Evolutionary conservation across 345 rosid genomes (phyloP), one percentile per base, ranked within the genome.

Genomic region (Dipteronia dyeriana): DNA sequence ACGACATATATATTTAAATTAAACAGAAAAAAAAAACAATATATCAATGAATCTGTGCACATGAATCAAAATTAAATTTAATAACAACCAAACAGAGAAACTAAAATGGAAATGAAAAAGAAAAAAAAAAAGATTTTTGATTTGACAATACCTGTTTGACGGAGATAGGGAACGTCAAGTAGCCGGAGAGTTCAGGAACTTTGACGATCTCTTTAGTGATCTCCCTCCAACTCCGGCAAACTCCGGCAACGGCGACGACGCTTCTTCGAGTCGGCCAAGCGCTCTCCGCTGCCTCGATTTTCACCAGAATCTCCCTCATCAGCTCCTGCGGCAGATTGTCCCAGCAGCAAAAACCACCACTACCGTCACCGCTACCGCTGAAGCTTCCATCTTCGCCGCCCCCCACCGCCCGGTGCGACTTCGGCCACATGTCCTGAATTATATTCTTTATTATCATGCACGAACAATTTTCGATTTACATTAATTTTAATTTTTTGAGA

Each of bases 241-340:
- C 98, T 1, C 96, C 90, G 31, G 94, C 96, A 67, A 97, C 92
- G 76, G 93, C 95, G 51, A 93, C 98, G 38, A 93, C 97, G 73
- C 73, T 85, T 78, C 79, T 88, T 53, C 97, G 86, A 2, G 82
- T 73, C 1, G 98, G 99, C 98, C 98, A 95, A 22, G 81, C 75
- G 69, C 69, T 81, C 75, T 93, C 97, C 2, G 88, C 80, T 38
- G 86, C 80, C 86, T 93, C 98, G 39, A 93, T 86, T 78, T 84
- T 89, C 45, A 77, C 76, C 19, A 95, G 81, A 38, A 91, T 87
- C 66, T 92, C 99, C 39, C 94, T 82, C 45, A 95, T 68, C 11
- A 95, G 82, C 88, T 95, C 99, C 14, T 75, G 93, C 0, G 97
- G 99, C 73, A 95, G 81, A 75, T 85, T 86, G 14, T 89, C 88